phyloP scores from a whole-genome alignment of 371 early-diverging fungal species.

The Rhizopus stolonifer region DNA sequence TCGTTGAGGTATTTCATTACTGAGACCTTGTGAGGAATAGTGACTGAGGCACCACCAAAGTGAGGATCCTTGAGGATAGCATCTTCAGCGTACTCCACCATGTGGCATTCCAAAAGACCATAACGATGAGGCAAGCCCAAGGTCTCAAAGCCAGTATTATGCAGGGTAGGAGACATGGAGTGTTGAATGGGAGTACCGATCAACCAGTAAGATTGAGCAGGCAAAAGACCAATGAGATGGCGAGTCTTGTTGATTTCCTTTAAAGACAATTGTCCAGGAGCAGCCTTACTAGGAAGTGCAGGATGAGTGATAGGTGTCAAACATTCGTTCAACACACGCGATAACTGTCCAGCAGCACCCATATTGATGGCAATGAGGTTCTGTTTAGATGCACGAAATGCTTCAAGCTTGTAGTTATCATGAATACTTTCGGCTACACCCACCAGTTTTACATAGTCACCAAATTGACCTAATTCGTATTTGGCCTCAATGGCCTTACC shows the following conservation, averaged over 20 bases:
- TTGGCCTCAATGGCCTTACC: constrained; percentile 55
- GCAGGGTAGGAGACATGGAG: constrained; percentile 89
- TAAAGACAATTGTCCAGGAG: constrained; percentile 94
- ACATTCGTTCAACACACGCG: constrained; percentile 82
- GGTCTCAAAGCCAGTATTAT: constrained; percentile 86
- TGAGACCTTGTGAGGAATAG: constrained; percentile 91
- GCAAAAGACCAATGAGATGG: constrained; percentile 67
- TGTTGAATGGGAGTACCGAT: constrained; percentile 91
- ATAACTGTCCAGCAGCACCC: constrained; percentile 86
- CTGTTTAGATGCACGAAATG: constrained; percentile 50
- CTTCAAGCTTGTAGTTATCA: constrained; percentile 79
- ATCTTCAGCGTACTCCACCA: constrained; percentile 62
- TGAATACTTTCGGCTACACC: constrained; percentile 71
- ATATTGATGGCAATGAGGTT: constrained; percentile 94
- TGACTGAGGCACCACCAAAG: constrained; percentile 95
- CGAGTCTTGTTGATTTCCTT: constrained; percentile 77
- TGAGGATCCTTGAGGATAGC: constrained; percentile 53
- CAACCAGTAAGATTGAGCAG: constrained; percentile 73
- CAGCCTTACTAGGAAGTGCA: constrained; percentile 76
- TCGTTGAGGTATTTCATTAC: constrained; percentile 73
- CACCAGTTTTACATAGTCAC: constrained; percentile 92
- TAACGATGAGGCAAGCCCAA: constrained; percentile 87
- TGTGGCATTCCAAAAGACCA: constrained; percentile 69
- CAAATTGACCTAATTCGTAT: constrained; percentile 56
- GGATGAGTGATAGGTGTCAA: constrained; percentile 94